phyloP scores from a whole-genome alignment of 1,284 basidiomycete genomes.

The Puccinia triticina region DNA sequence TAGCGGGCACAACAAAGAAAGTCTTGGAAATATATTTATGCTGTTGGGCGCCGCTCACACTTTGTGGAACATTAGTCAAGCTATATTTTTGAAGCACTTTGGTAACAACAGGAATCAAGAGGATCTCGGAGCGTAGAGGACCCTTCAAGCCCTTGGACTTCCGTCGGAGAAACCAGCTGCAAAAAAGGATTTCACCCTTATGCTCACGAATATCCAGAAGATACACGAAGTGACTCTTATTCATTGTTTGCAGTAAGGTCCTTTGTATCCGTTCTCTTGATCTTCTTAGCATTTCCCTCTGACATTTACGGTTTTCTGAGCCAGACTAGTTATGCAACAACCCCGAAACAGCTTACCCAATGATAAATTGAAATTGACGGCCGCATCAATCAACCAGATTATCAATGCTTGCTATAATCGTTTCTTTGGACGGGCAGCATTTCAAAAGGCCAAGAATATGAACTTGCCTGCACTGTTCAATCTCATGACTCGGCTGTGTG shows the following conservation, averaged over 20 bases:
- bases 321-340: not conserved
- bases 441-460: not conserved
- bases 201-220: not conserved
- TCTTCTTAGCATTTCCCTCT: not conserved
- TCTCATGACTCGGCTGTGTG: conserved; percentile 3
- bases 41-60: not conserved
- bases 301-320: not conserved
- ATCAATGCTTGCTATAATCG: not conserved
- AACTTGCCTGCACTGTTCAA: not conserved
- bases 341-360: not conserved
- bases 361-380: not conserved
- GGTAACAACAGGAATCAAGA: not conserved
- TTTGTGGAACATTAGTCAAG: too few relatives aligned
- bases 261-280: not conserved
- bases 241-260: not conserved
- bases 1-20: not conserved
- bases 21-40: not conserved
- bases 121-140: not conserved
- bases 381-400: not conserved
- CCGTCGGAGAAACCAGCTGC: not conserved
- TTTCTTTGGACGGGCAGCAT: not conserved
- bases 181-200: too few relatives aligned
- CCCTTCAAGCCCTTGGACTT: not conserved
- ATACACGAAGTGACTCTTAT: conserved; percentile 1
- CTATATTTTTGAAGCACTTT: too few relatives aligned